Evolutionary conservation across 2,329 filamentous ascomycete genomes (phyloP), one percentile per base, ranked within the genome.

Genomic region (Xylaria polymorpha): DNA sequence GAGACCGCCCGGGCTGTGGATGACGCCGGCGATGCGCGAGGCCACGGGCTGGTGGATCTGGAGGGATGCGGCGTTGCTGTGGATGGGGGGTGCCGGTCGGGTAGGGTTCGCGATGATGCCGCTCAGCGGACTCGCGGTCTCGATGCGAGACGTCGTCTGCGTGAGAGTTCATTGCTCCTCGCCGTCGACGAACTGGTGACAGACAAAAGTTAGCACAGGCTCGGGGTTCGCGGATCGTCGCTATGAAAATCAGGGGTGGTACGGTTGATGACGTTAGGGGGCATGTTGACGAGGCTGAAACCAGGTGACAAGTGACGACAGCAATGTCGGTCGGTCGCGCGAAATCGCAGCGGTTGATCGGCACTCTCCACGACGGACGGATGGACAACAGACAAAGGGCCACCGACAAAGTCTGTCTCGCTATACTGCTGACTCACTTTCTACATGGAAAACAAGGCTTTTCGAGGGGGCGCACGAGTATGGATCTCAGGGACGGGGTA

Each of bases 1-100:
- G 43, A 98, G 86, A 9, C 95, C 95, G 73, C 96, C 95, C 1
- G 95, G 95, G 55, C 94, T 97, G 79, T 97, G 95, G 66, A 98
- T 97, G 61, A 93, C 92, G 72, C 90, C 92, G 66, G 91, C 83
- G 71, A 94, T 85, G 81, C 94, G 85, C 78, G 94, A 90, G 71
- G 95, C 95, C 68, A 98, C 94, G 5, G 95, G 95, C 80, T 98
- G 95, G 81, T 98, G 95, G 75, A 98, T 91, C 64, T 94, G 94
- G 64, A 97, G 93, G 2, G 94, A 94, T 66, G 92, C 93, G 46
- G 93, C 91, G 77, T 93, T 94, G 81, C 92, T 96, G 80, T 98
- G 94, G 94, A 77, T 96, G 94, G 32, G 91, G 90, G 69, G 92
- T 88, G 60, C 80, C 78, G 22, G 74, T 48, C 25, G 90, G 91